phyloP scores from a whole-genome alignment of 768 basidiomycete species.

The Russula abietina region DNA sequence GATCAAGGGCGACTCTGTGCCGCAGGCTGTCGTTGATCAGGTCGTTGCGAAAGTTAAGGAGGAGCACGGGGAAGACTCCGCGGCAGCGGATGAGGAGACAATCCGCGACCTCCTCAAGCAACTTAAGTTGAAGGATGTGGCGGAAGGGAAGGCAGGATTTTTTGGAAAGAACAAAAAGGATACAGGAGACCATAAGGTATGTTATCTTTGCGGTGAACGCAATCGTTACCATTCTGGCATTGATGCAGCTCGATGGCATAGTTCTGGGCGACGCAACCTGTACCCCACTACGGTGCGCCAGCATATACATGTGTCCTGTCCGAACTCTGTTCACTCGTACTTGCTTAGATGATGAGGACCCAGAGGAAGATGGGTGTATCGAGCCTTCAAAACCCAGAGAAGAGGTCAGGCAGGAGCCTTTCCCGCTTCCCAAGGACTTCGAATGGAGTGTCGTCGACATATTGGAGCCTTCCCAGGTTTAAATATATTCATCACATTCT shows the following conservation, averaged over 20 bases:
- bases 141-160: slow-evolving; percentile 73
- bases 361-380: slow-evolving; percentile 78
- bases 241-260: slow-evolving; percentile 29
- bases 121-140: slow-evolving; percentile 77
- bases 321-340: slow-evolving; percentile 7
- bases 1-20: slow-evolving; percentile 48
- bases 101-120: slow-evolving; percentile 67
- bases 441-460: slow-evolving; percentile 86
- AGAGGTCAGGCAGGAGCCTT: slow-evolving; percentile 83
- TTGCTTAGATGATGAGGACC: slow-evolving; percentile 51
- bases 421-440: slow-evolving; percentile 85
- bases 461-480: slow-evolving; percentile 64
- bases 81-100: slow-evolving; percentile 50
- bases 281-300: slow-evolving; percentile 68
- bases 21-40: slow-evolving; percentile 60
- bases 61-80: slow-evolving; percentile 29
- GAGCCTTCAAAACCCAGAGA: slow-evolving; percentile 71
- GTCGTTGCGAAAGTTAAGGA: slow-evolving; percentile 55
- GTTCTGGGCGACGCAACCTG: slow-evolving; percentile 99
- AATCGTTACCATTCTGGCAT: slow-evolving; percentile 6
- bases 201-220: slow-evolving; percentile 20
- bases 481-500: slow-evolving; percentile 14
- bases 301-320: not conserved
- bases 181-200: slow-evolving; percentile 83
- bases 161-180: slow-evolving; percentile 75